Base-by-base conservation (phyloP, 306 rosid species). In the Castanospermum australe region DNA sequence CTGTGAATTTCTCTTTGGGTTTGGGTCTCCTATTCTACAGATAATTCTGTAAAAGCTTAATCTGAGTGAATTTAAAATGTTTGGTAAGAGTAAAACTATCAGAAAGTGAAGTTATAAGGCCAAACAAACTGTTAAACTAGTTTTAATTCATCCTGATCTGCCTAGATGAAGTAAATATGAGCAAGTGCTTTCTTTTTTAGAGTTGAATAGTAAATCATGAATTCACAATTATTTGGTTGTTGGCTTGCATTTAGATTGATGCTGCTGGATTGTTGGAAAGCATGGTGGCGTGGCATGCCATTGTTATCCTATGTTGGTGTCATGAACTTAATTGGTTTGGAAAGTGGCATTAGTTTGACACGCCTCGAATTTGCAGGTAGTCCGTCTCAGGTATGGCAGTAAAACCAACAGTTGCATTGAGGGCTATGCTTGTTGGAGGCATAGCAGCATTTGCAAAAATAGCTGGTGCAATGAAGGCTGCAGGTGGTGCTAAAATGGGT, bases 351-450 rank as follows among this genome's bases (percentile, higher is more conserved):
- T 22, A 47, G 44, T 77, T 82, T 68, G 32, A 54, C 48, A 66
- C 39, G 48, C 42, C 18, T 25, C 11, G 71, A 77, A 38, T 76
- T 75, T 87, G 75, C 86, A 83, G 90, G 64, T 68, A 62, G 59
- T 14, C 35, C 4, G 38, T 17, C 22, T 11, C 47, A 81, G 69
- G 50, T 48, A 92, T 92, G 98, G 89, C 69, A 8, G 70, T 90
- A 72, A 94, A 92, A 75, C 98, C 98, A 20, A 90, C 96, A 21
- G 96, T 94, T 81, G 98, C 94, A 14, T 75, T 94, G 51, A 87
- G 98, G 71, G 98, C 97, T 45, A 54, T 88, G 18, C 88, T 94
- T 52, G 96, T 92, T 35, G 96, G 98, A 80, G 97, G 98, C 61
- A 73, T 94, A 67, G 97, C 98, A 10, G 96, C 92, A 51, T 92